Base-by-base conservation (phyloP, 2,329 filamentous ascomycete genomes). In the Seiridium unicorne region DNA sequence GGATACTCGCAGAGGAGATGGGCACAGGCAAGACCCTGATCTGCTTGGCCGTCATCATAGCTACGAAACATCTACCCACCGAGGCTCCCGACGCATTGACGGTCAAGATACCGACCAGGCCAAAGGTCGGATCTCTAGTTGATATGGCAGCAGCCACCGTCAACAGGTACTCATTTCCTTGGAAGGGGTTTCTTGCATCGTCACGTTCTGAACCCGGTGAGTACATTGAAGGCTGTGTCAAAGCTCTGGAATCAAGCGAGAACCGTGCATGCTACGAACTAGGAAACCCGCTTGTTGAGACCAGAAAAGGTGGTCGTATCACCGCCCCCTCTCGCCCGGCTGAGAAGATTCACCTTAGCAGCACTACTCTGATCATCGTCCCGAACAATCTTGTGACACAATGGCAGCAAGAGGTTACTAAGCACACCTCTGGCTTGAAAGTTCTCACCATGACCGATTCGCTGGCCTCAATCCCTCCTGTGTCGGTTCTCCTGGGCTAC, bases 21-120 rank as follows among this genome's bases (percentile, higher is more conserved):
- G 89, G 89, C 5, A 77, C 84, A 0, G 93, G 94, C 0, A 98
- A 97, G 77, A 97, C 94, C 0, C 76, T 97, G 34, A 96, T 97
- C 9, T 94, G 90, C 64, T 76, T 98, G 18, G 82, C 89, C 5
- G 76, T 92, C 2, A 87, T 97, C 44, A 78, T 96, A 34, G 88
- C 92, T 3, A 96, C 92, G 0, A 87, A 84, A 66, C 80, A 87
- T 38, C 84, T 93, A 62, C 83, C 9, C 84, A 91, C 4, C 76
- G 80, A 18, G 83, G 89, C 3, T 89, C 93, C 2, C 81, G 87
- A 3, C 72, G 88, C 57, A 85, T 89, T 68, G 76, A 82, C 65
- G 48, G 69, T 60, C 63, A 73, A 60, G 68, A 79, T 55, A 65
- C 75, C 46, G 60, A 77, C 69, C 51, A 75, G 67, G 65, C 78